phyloP scores from a whole-genome alignment of 2,329 filamentous ascomycete genomes.

The Ophidiomyces ophidiicola region DNA sequence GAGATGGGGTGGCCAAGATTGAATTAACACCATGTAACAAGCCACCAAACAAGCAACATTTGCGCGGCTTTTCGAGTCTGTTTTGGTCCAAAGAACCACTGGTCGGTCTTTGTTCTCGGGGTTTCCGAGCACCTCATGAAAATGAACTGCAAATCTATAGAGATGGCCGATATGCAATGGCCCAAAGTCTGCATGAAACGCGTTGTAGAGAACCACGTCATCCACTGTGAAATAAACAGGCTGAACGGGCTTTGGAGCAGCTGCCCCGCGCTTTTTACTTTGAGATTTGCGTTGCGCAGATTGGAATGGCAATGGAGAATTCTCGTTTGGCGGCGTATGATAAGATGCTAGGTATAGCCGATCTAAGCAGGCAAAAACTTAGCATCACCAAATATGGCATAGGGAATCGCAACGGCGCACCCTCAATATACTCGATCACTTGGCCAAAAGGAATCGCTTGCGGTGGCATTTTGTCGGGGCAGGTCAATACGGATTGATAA shows the following conservation, averaged over 20 bases:
- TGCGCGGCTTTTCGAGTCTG: conserved; percentile 74
- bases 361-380: conserved; percentile 37
- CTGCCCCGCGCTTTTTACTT: conserved; percentile 58
- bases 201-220: conserved; percentile 86
- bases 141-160: conserved; percentile 88
- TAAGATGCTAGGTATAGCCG: conserved; percentile 92
- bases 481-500: neutral
- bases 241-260: conserved; percentile 39
- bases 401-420: conserved; percentile 39
- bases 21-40: conserved; percentile 97
- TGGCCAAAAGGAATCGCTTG: conserved; percentile 60
- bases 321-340: conserved; percentile 62
- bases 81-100: conserved; percentile 91
- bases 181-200: conserved; percentile 96
- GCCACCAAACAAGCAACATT: conserved; percentile 92
- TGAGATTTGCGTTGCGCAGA: conserved; percentile 49
- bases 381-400: conserved; percentile 12
- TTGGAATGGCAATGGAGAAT: conserved; percentile 79
- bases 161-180: conserved; percentile 94
- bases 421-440: conserved; percentile 91
- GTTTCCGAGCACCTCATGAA: conserved; percentile 87
- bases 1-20: conserved; percentile 92
- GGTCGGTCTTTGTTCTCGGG: conserved; percentile 80
- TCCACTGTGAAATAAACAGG: conserved; percentile 96
- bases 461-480: conserved; percentile 33